Base-by-base conservation (phyloP, 345 rosid genomes). In the Cochlearia excelsa region DNA sequence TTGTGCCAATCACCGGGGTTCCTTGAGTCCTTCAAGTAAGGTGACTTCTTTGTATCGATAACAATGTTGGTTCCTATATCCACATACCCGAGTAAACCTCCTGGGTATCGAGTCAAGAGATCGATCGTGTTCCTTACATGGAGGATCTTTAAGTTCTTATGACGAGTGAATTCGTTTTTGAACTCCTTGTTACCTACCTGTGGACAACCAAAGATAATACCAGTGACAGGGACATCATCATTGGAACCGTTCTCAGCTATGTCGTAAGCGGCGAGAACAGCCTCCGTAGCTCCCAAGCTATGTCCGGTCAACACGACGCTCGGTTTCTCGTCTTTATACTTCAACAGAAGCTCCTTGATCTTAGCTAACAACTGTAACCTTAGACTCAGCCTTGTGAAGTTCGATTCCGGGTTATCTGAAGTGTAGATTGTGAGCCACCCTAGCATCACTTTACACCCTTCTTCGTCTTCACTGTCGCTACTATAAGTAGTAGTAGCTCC, bases 1-100 rank as follows among this genome's bases (percentile, higher is more conserved):
- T 88, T 88, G 58, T 91, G 98, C 96, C 98, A 88, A 23, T 88
- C 92, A 28, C 98, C 69, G 0, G 90, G 83, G 48, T 80, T 80
- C 79, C 59, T 79, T 10, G 98, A 88, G 4, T 78, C 83, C 68
- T 78, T 86, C 62, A 91, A 68, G 69, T 48, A 51, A 3, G 87
- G 81, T 3, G 95, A 88, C 65, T 82, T 88, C 74, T 85, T 72
- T 0, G 90, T 85, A 42, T 88, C 90, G 28, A 91, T 91, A 52
- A 71, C 83, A 10, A 82, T 75, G 68, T 85, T 79, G 1, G 30
- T 67, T 30, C 85, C 86, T 0, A 72, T 60, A 29, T 77, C 44
- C 5, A 30, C 79, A 54, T 85, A 91, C 50, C 95, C 90, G 58
- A 85, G 44, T 5, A 91, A 26, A 4, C 63, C 49, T 1, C 90